phyloP scores from a whole-genome alignment of 2,329 filamentous ascomycete genomes.

The Acarospora socialis region DNA sequence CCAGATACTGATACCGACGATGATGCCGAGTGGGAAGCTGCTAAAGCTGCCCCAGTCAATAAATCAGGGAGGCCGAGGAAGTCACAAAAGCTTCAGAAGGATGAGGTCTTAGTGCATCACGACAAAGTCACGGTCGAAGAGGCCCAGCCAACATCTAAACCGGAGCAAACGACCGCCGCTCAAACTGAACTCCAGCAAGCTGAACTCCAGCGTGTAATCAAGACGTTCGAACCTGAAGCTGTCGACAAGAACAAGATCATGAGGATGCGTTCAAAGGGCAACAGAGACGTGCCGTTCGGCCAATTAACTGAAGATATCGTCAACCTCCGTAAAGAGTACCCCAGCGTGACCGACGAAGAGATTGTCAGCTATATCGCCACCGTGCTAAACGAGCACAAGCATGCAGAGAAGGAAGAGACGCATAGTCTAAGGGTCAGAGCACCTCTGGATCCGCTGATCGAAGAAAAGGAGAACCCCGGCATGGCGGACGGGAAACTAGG shows the following conservation, averaged over 20 bases:
- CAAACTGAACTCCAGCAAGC: too few relatives aligned
- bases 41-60: too few relatives aligned
- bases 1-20: slow-evolving; percentile 14
- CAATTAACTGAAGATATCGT: slow-evolving; percentile 8
- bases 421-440: too few relatives aligned
- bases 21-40: slow-evolving; percentile 2
- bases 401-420: background rate
- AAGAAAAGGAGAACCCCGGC: slow-evolving; percentile 1
- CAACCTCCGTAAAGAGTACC: slow-evolving; percentile 9
- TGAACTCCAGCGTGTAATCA: too few relatives aligned
- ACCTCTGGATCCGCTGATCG: too few relatives aligned
- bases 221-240: too few relatives aligned
- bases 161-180: too few relatives aligned
- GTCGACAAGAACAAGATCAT: slow-evolving; percentile 8
- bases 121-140: too few relatives aligned
- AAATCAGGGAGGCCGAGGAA: too few relatives aligned
- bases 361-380: slow-evolving; percentile 5
- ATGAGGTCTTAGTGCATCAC: too few relatives aligned
- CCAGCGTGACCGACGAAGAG: slow-evolving; percentile 2
- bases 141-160: too few relatives aligned
- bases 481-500: background rate
- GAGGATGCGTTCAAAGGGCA: slow-evolving; percentile 7
- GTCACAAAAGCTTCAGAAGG: too few relatives aligned
- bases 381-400: background rate
- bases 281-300: slow-evolving; percentile 7